Evolutionary conservation across 2,329 filamentous ascomycete species (phyloP).

Genomic region (Xylaria sp.): DNA sequence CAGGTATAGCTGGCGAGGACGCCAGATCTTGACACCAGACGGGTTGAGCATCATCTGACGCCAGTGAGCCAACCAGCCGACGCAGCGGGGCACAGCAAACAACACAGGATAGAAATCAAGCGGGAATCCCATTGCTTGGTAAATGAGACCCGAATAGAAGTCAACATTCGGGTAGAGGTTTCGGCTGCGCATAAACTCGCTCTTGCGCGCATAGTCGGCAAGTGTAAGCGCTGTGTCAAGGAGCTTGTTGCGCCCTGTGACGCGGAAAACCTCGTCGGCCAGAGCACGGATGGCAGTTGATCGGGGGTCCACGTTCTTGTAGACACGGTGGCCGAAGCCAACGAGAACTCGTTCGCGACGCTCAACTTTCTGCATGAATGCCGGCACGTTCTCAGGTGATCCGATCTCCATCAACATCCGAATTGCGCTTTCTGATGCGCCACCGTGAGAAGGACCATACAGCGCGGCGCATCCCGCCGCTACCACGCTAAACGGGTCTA

Average conservation of each 20-base stretch:
- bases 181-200: slow-evolving; percentile 61
- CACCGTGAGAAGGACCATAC: slow-evolving; percentile 68
- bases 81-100: slow-evolving; percentile 62
- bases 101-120: slow-evolving; percentile 64
- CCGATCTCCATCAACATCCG: slow-evolving; percentile 65
- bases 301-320: slow-evolving; percentile 65
- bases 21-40: slow-evolving; percentile 62
- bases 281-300: slow-evolving; percentile 61
- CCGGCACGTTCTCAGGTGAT: slow-evolving; percentile 61
- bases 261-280: slow-evolving; percentile 61
- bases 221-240: slow-evolving; percentile 61
- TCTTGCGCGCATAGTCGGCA: slow-evolving; percentile 58
- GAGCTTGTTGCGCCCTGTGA: slow-evolving; percentile 63
- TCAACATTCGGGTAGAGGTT: slow-evolving; percentile 65
- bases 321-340: slow-evolving; percentile 66
- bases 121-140: slow-evolving; percentile 65
- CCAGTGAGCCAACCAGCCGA: slow-evolving; percentile 65
- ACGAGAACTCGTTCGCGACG: slow-evolving; percentile 63
- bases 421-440: slow-evolving; percentile 68
- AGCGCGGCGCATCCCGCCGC: slow-evolving; percentile 63
- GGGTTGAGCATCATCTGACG: slow-evolving; percentile 61
- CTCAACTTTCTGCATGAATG: slow-evolving; percentile 63
- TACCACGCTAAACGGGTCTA: slow-evolving; percentile 66
- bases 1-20: slow-evolving; percentile 61
- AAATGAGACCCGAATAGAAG: slow-evolving; percentile 64